phyloP scores from a whole-genome alignment of 164 flowering plant genomes.

The Liriodendron chinense region DNA sequence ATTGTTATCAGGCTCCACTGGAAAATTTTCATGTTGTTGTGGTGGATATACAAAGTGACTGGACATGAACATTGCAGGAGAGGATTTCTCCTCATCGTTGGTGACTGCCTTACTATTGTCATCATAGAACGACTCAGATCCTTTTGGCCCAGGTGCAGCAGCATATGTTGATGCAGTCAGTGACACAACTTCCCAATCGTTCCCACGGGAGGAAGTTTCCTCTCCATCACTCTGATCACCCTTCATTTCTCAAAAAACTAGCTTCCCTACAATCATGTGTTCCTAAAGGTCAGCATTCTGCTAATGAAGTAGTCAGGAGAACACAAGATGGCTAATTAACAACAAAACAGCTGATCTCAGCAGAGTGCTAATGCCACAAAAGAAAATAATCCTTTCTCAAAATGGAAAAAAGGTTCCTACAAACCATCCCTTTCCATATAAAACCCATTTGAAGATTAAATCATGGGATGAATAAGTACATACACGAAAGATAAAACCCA shows the following conservation, averaged over 20 bases:
- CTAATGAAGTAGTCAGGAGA: not conserved
- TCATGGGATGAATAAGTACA: too few species aligned
- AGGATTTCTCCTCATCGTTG: slow-evolving; percentile 56
- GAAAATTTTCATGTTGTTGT: slow-evolving; percentile 63
- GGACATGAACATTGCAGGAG: slow-evolving; percentile 78
- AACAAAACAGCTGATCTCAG: too few species aligned
- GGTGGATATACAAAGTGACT: slow-evolving; percentile 88
- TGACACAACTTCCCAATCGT: slow-evolving; percentile 99
- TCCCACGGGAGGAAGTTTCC: slow-evolving; percentile 59
- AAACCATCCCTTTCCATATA: too few species aligned
- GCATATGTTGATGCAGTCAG: slow-evolving; percentile 94
- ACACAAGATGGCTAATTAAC: too few species aligned
- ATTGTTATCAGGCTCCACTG: slow-evolving; percentile 34
- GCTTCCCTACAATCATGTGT: not conserved
- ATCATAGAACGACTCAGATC: slow-evolving; percentile 34
- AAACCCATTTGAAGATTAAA: too few species aligned
- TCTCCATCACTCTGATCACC: slow-evolving; percentile 37
- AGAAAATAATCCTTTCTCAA: too few species aligned
- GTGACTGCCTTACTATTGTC: slow-evolving; percentile 14
- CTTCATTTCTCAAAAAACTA: slow-evolving; percentile 35
- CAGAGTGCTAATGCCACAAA: too few species aligned
- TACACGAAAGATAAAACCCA: too few species aligned
- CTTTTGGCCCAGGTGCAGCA: slow-evolving; percentile 75
- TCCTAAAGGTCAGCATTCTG: not conserved
- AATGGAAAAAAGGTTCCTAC: too few species aligned